A percentile compares a stretch with the other conserved stretches of the same genome.
Evolutionary conservation across 2,329 filamentous ascomycete species (phyloP).

Genomic region (Colletotrichum acutatum): DNA sequence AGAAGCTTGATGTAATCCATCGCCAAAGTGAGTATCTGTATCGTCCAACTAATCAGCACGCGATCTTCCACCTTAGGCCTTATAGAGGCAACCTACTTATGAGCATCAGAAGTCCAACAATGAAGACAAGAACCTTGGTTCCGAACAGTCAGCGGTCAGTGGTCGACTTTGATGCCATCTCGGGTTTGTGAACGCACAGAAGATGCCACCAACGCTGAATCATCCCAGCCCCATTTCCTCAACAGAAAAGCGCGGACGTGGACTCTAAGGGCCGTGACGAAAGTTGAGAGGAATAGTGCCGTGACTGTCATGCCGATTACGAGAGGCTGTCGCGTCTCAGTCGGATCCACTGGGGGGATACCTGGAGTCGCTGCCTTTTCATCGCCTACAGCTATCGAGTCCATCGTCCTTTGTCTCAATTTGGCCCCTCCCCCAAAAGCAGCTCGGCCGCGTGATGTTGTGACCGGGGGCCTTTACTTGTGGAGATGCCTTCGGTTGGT

Average conservation of each 20-base stretch:
- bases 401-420: not conserved
- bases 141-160: not conserved
- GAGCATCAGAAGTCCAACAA: constrained; percentile 17
- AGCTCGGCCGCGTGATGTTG: not conserved
- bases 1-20: constrained; percentile 1
- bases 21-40: constrained; percentile 21
- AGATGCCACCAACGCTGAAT: constrained; percentile 10
- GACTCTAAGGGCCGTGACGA: constrained; percentile 1
- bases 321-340: constrained; percentile 16
- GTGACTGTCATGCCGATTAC: constrained; percentile 7
- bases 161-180: fast-evolving
- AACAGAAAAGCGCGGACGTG: constrained; percentile 15
- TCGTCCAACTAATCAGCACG: not conserved
- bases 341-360: not conserved
- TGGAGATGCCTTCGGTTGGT: not conserved
- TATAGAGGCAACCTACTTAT: not conserved
- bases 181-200: not conserved
- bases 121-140: not conserved
- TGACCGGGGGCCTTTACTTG: too few species aligned
- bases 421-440: not conserved
- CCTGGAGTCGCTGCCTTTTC: not conserved
- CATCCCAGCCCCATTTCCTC: constrained; percentile 25
- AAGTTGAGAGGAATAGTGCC: not conserved
- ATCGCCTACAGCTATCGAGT: not conserved
- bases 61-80: not conserved